These are phyloP conservation scores for Pleodorina starrii DNA, from an alignment of 139 green algal genomes.

Conservation along the genomic window DNA sequence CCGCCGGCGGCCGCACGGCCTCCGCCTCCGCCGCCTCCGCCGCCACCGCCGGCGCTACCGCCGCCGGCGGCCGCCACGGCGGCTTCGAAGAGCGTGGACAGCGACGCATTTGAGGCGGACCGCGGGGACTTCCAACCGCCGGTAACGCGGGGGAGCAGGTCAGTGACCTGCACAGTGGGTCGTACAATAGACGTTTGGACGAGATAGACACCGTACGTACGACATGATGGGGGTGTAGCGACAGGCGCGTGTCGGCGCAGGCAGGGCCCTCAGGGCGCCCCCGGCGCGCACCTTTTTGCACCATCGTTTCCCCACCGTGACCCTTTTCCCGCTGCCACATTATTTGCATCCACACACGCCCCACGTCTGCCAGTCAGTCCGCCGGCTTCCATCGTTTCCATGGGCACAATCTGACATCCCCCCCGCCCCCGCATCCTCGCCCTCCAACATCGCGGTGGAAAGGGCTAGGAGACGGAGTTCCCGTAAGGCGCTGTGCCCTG, in stretches of 20 bases:
- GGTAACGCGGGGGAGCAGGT: not conserved
- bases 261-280: too few species aligned
- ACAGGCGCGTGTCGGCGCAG: not conserved
- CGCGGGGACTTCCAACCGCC: not conserved
- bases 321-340: not conserved
- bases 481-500: too few species aligned
- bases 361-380: too few species aligned
- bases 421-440: too few species aligned
- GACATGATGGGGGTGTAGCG: not conserved
- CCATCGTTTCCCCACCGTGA: not conserved
- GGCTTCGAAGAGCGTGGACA: not conserved
- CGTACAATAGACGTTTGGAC: not conserved
- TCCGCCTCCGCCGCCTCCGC: not conserved
- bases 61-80: not conserved
- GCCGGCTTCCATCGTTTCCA: too few species aligned
- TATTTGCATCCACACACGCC: not conserved
- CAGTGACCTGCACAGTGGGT: not conserved
- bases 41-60: not conserved
- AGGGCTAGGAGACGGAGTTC: too few species aligned
- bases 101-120: conserved; percentile 1
- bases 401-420: too few species aligned
- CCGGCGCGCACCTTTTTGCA: not conserved
- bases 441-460: too few species aligned
- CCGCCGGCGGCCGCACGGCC: not conserved
- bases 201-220: not conserved